A percentile compares a stretch with the other conserved stretches of the same genome.
phyloP scores from a whole-genome alignment of 805 yeast genomes.

The Ogataea siamensis region DNA sequence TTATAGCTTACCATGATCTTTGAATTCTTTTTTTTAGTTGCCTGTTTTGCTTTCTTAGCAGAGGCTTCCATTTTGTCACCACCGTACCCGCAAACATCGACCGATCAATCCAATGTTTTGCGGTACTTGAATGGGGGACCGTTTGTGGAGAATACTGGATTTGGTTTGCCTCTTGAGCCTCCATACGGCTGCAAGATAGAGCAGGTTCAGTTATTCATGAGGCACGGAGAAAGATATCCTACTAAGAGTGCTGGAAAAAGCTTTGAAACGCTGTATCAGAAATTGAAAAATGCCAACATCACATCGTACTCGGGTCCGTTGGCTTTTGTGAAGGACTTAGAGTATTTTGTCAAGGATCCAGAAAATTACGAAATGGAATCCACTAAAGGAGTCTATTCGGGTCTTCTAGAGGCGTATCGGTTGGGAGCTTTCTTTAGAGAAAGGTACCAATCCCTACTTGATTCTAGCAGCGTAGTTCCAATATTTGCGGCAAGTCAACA shows the following conservation, averaged over 20 bases:
- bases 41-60: not conserved
- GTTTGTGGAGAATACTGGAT: slow-evolving; percentile 46
- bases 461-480: slow-evolving; percentile 37
- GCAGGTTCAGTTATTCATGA: slow-evolving; percentile 49
- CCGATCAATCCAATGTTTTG: slow-evolving; percentile 31
- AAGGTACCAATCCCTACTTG: slow-evolving; percentile 46
- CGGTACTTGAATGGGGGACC: slow-evolving; percentile 49
- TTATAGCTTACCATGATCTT: not conserved
- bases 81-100: not conserved
- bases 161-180: slow-evolving; percentile 49
- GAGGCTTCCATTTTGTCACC: not conserved
- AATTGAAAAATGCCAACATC: slow-evolving; percentile 9
- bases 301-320: slow-evolving; percentile 40
- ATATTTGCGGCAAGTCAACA: slow-evolving; percentile 52
- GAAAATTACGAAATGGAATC: slow-evolving; percentile 43
- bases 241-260: slow-evolving; percentile 22
- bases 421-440: slow-evolving; percentile 49
- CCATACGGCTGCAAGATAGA: slow-evolving; percentile 51
- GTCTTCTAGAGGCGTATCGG: slow-evolving; percentile 43
- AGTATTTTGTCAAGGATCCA: slow-evolving; percentile 22
- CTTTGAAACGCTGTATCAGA: slow-evolving; percentile 9
- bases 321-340: slow-evolving; percentile 45
- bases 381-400: slow-evolving; percentile 46
- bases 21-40: not conserved
- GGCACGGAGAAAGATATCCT: slow-evolving; percentile 65